Conservation (phyloP, 768 basidiomycete genomes). For the Suillus subaureus region DNA sequence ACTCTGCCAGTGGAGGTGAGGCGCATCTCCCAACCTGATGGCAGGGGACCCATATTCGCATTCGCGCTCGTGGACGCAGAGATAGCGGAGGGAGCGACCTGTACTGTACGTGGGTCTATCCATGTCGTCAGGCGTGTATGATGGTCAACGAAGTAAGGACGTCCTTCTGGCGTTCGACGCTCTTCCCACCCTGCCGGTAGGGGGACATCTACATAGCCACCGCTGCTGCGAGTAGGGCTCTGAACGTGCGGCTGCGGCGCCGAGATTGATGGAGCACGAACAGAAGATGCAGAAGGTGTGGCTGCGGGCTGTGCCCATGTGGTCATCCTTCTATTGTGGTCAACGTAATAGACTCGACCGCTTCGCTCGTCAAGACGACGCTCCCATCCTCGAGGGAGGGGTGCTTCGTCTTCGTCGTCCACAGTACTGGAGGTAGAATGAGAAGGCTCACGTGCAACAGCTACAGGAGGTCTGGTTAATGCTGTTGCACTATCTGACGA, state of each 20-base stretch:
- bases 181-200: constrained; percentile 93
- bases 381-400: constrained; percentile 83
- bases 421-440: constrained; percentile 17
- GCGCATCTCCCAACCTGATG: constrained; percentile 95
- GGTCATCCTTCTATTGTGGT: constrained; percentile 80
- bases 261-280: constrained; percentile 18
- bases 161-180: constrained; percentile 84
- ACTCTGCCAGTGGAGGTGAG: constrained; percentile 81
- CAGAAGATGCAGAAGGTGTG: constrained; percentile 26
- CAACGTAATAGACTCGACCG: constrained; percentile 82
- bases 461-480: constrained; percentile 18
- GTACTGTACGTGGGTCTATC: constrained; percentile 76
- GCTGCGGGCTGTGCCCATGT: constrained; percentile 67
- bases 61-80: constrained; percentile 46
- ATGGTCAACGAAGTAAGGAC: constrained; percentile 77
- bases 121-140: constrained; percentile 87
- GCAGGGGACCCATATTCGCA: constrained; percentile 76
- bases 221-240: constrained; percentile 20
- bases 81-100: constrained; percentile 49
- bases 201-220: constrained; percentile 59
- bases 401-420: constrained; percentile 59
- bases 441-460: constrained; percentile 17
- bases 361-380: constrained; percentile 67
- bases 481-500: constrained; percentile 9
- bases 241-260: constrained; percentile 32